Base-by-base conservation (phyloP, 306 rosid species). In the Vigna unguiculata region DNA sequence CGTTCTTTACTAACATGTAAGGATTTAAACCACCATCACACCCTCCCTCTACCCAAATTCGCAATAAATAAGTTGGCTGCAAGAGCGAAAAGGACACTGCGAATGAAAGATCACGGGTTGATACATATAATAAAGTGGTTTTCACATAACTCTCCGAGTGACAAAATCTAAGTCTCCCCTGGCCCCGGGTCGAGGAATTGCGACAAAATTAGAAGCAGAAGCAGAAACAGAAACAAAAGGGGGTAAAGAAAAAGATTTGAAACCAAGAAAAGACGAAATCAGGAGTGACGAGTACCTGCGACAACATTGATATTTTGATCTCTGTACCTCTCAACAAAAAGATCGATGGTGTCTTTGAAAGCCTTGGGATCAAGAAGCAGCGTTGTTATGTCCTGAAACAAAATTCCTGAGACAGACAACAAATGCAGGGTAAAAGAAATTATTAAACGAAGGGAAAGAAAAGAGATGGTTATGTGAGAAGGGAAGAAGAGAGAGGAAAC, bases 301-400 rank as follows among this genome's bases (percentile, higher is more conserved):
- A 96, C 99, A 22, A 96, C 98, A 70, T 97, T 85, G 71, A 96
- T 88, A 19, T 85, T 78, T 72, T 89, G 84, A 83, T 86, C 99
- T 34, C 81, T 85, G 88, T 96, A 96, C 83, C 99, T 89, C 89
- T 96, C 98, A 64, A 92, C 98, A 71, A 96, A 91, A 91, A 96
- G 77, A 77, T 92, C 99, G 76, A 96, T 89, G 13, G 99, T 88
- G 65, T 96, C 99, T 65, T 77, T 92, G 81, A 96, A 96, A 74
- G 99, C 99, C 88, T 83, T 86, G 1, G 87, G 82, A 82, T 96
- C 98, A 63, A 96, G 89, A 76, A 96, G 98, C 87, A 96, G 83
- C 28, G 99, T 96, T 17, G 98, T 96, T 77, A 96, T 92, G 22
- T 96, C 99, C 57, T 96, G 98, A 79, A 96, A 96, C 93, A 96